phyloP scores from a whole-genome alignment of 73 alveolate genomes.

The Paramecium biaurelia region DNA sequence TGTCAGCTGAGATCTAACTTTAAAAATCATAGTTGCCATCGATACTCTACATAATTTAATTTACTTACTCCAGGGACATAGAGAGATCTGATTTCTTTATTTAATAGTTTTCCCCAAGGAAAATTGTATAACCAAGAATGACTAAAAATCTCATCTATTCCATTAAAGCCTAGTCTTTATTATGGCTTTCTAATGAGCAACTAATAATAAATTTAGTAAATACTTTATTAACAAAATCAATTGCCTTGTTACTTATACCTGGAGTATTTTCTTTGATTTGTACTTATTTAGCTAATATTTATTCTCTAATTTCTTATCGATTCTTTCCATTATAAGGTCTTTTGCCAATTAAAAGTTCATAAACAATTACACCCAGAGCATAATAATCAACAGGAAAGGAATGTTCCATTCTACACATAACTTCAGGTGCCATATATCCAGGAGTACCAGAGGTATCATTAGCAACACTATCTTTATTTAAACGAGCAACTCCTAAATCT shows the following conservation, averaged over 20 bases:
- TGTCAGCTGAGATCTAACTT: conserved; percentile 10
- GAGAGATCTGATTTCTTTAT: conserved; percentile 23
- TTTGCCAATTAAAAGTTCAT: conserved; percentile 77
- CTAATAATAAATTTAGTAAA: conserved; percentile 18
- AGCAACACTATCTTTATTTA: conserved; percentile 69
- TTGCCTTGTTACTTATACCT: conserved; percentile 85
- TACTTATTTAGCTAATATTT: conserved; percentile 70
- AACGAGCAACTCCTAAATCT: conserved; percentile 80
- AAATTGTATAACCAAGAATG: conserved; percentile 86
- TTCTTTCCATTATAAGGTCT: conserved; percentile 89
- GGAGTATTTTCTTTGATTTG: conserved; percentile 79
- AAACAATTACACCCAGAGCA: conserved; percentile 78
- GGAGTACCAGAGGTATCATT: conserved; percentile 86
- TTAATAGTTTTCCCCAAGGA: conserved; percentile 76
- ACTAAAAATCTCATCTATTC: conserved; percentile 76
- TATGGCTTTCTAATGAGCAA: conserved; percentile 73
- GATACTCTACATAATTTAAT: neutral
- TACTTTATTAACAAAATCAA: conserved; percentile 91
- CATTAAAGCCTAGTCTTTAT: conserved; percentile 86
- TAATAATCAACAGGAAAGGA: conserved; percentile 68
- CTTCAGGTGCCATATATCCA: conserved; percentile 87
- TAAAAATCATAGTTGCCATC: conserved; percentile 43
- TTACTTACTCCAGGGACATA: conserved; percentile 36
- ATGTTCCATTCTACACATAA: conserved; percentile 69
- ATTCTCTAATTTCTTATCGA: conserved; percentile 76